These are phyloP conservation scores for Nevesoporus exiguus DNA, from an alignment of 768 basidiomycete species.

Conservation along the genomic window DNA sequence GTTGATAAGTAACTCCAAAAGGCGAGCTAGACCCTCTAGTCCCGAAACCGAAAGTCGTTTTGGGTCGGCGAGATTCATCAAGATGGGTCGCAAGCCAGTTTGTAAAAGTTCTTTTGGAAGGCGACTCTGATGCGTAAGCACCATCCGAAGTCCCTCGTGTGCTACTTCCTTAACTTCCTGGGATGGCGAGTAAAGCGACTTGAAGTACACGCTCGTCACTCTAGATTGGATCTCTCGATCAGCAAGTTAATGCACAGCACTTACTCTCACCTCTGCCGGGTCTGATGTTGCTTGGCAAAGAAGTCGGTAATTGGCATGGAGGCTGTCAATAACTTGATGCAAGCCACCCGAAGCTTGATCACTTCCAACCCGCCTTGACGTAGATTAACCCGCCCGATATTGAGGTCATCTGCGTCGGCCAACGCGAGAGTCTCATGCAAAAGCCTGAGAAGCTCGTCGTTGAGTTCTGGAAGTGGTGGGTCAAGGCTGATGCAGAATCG, in stretches of 20 bases:
- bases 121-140: slow-evolving; percentile 84
- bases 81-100: slow-evolving; percentile 90
- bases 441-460: slow-evolving; percentile 87
- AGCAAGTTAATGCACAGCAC: background rate
- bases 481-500: slow-evolving; percentile 89
- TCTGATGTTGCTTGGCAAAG: slow-evolving; percentile 78
- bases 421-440: slow-evolving; percentile 92
- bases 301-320: slow-evolving; percentile 95
- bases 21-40: slow-evolving; percentile 87
- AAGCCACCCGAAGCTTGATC: slow-evolving; percentile 87
- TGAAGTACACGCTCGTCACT: slow-evolving; percentile 95
- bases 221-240: slow-evolving; percentile 38
- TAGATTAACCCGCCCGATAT: slow-evolving; percentile 68
- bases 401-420: slow-evolving; percentile 92
- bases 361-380: slow-evolving; percentile 81
- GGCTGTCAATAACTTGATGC: slow-evolving; percentile 88
- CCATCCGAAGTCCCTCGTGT: slow-evolving; percentile 87
- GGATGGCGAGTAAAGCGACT: slow-evolving; percentile 90
- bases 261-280: slow-evolving; percentile 70
- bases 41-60: slow-evolving; percentile 91
- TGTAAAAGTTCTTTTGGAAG: slow-evolving; percentile 94
- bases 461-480: slow-evolving; percentile 86
- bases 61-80: slow-evolving; percentile 97
- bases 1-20: slow-evolving; percentile 91
- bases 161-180: slow-evolving; percentile 93